Base-by-base conservation (phyloP, 1,284 basidiomycete genomes). In the Phaffia rhodozyma region DNA sequence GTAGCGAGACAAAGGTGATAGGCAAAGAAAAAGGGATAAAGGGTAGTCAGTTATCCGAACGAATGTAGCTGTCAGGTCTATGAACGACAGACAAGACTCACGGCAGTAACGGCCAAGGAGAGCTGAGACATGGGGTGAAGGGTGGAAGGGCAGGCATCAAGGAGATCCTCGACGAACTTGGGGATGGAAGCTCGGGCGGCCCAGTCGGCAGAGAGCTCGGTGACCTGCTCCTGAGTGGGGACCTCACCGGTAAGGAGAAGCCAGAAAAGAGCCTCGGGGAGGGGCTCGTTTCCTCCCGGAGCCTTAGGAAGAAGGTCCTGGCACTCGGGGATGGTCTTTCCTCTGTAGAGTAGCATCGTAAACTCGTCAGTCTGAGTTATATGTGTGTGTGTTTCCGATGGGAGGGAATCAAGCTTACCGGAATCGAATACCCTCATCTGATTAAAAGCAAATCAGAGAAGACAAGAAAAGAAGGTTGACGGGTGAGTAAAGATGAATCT, bases 61-160 rank as follows among this genome's bases (percentile, higher is more conserved):
- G 25, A 51, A 32, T 48, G 27, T 5, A 27, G 57, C n/a, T 38
- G 57, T 23, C 27, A 47, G 25, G 4, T 9, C 38, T 43, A 34
- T 58, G n/a, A 25, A 27, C 7, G 57, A 58, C 9, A 67, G 59
- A 32, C n/a, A 65, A 20, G 43, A 79, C 84, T 68, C 75, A 91
- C 89, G 55, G 92, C 91, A 70, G 91, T 93, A 70, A 93, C 89
- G 68, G 91, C 92, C 73, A 94, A 80, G 74, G 86, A 86, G 79
- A 97, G 94, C 79, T 97, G 91, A 76, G 86, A 89, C 91, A 96
- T 97, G 69, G 91, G 91, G 78, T 96, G 92, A 62, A 96, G 82
- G 34, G 90, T 92, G 62, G 89, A 89, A 66, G 91, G 90, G 79
- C 89, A 92, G 74, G 88, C 80, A 79, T 97, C 92, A 64, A 97